Conservation (phyloP, 225 moss, liverwort and hornwort species). For the Thuidium tamariscinum region DNA sequence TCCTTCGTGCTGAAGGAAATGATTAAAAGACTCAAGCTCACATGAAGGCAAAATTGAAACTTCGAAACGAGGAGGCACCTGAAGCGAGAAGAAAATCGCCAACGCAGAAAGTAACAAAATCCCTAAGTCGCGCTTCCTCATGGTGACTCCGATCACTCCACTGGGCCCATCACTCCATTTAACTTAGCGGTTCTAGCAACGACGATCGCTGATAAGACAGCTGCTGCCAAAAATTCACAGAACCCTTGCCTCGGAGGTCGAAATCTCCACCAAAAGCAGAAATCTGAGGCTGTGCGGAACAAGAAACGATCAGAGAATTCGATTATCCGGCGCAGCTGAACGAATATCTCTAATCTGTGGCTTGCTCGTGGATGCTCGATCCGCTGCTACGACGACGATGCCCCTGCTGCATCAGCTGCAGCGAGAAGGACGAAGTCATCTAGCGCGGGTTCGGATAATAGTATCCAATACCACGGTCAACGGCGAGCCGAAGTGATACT, state of each 20-base stretch:
- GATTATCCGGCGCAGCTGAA: not conserved
- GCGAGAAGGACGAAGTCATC: not conserved
- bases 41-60: not conserved
- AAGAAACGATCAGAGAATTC: not conserved
- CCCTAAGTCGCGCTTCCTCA: conserved; percentile 47
- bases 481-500: too few species aligned
- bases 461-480: not conserved
- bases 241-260: not conserved
- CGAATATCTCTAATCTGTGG: not conserved
- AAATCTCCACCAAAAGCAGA: not conserved
- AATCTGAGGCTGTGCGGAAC: not conserved
- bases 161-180: not conserved
- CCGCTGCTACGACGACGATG: not conserved
- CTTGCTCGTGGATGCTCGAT: not conserved
- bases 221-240: not conserved
- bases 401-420: not conserved
- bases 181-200: not conserved
- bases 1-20: not conserved
- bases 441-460: not conserved
- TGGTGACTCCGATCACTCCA: not conserved
- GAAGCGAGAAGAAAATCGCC: conserved; percentile 31
- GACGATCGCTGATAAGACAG: not conserved
- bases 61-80: not conserved
- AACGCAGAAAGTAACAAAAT: conserved; percentile 26
- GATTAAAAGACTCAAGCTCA: not conserved